A percentile compares a stretch with the other conserved stretches of the same genome.
Conservation (phyloP, 345 rosid genomes). For the Cardiospermum halicacabum region DNA sequence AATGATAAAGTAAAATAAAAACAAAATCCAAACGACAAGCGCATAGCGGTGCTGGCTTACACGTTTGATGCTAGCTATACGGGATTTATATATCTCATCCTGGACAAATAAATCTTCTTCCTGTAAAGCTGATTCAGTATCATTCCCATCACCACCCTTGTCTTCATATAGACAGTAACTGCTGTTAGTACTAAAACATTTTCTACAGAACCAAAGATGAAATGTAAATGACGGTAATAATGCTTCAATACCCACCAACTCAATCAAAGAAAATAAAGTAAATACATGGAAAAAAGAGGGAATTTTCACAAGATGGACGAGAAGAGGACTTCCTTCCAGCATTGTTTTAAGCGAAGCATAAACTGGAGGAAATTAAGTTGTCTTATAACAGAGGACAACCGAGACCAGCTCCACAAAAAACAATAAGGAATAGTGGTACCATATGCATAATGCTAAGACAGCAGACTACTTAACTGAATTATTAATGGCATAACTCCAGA, state of each 20-base stretch:
- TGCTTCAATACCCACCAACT: slow-evolving; percentile 6
- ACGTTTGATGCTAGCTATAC: slow-evolving; percentile 88
- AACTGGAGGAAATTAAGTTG: not conserved
- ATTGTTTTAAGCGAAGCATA: not conserved
- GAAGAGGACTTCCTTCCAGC: not conserved
- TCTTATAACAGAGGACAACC: not conserved
- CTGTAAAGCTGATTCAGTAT: slow-evolving; percentile 61
- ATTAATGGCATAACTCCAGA: not conserved
- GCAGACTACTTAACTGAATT: not conserved
- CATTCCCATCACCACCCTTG: slow-evolving; percentile 81
- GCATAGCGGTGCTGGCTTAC: slow-evolving; percentile 44
- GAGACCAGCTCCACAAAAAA: not conserved
- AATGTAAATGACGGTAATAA: not conserved
- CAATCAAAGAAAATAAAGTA: not conserved
- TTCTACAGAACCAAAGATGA: slow-evolving; percentile 7
- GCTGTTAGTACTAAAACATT: slow-evolving; percentile 15
- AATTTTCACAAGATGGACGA: not conserved
- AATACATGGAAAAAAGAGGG: not conserved
- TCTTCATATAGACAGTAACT: slow-evolving; percentile 48
- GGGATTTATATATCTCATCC: slow-evolving; percentile 96
- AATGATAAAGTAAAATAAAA: not conserved
- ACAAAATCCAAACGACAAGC: slow-evolving; percentile 11
- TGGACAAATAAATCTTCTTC: slow-evolving; percentile 87
- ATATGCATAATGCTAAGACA: not conserved
- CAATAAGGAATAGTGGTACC: not conserved